phyloP scores from a whole-genome alignment of 805 yeast species.

The Millerozyma acaciae region DNA sequence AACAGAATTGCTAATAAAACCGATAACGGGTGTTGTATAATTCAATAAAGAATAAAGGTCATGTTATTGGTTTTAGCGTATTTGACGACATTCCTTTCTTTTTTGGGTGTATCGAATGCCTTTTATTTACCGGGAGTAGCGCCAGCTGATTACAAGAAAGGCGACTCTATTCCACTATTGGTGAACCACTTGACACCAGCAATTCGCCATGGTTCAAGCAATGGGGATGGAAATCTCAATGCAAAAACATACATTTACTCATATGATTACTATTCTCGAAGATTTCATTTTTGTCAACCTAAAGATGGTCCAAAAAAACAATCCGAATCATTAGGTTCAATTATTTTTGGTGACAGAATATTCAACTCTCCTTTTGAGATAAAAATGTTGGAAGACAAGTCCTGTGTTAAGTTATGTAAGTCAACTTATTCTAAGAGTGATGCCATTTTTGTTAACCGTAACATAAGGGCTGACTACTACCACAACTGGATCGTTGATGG shows the following conservation, averaged over 20 bases:
- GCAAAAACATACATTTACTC: slow-evolving; percentile 62
- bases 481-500: slow-evolving; percentile 96
- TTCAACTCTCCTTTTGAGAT: slow-evolving; percentile 87
- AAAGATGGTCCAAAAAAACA: slow-evolving; percentile 62
- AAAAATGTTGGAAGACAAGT: slow-evolving; percentile 67
- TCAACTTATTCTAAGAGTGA: slow-evolving; percentile 60
- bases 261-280: slow-evolving; percentile 78
- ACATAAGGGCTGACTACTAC: slow-evolving; percentile 76
- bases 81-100: slow-evolving; percentile 15
- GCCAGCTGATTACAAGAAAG: slow-evolving; percentile 78
- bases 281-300: slow-evolving; percentile 83
- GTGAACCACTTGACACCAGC: slow-evolving; percentile 93
- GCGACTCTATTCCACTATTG: slow-evolving; percentile 68
- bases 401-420: slow-evolving; percentile 68
- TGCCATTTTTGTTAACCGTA: slow-evolving; percentile 69
- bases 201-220: slow-evolving; percentile 32
- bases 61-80: slow-evolving; percentile 10
- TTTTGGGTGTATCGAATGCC: slow-evolving; percentile 34
- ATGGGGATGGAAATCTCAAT: slow-evolving; percentile 24
- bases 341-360: slow-evolving; percentile 92
- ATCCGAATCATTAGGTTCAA: slow-evolving; percentile 87
- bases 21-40: background rate
- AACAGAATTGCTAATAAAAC: background rate
- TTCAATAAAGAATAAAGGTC: too few species aligned
- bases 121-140: slow-evolving; percentile 96